Evolutionary conservation across 768 basidiomycete genomes (phyloP), one percentile per base, ranked within the genome.

Genomic region (Polyporus arcularius): DNA sequence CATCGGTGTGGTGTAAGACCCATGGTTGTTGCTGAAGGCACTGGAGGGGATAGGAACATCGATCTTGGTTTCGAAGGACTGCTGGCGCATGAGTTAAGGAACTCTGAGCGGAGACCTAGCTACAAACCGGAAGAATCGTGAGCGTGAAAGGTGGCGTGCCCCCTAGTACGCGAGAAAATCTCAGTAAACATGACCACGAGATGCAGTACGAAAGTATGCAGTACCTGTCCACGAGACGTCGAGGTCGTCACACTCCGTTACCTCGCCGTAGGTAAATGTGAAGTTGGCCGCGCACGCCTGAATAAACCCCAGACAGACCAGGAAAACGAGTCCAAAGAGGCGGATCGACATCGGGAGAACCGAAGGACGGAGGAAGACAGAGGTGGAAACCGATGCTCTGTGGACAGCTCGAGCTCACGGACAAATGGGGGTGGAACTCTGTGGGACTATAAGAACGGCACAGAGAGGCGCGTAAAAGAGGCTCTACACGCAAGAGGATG

Each of bases 141-240:
- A 82, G 70, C 59, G 72, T 53, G 65, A 74, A 89, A 10, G 88
- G 89, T 38, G 83, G 72, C 9, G 71, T 75, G 35, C 88, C 88
- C 63, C 85, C 88, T 89, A 57, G 49, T 26, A 26, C 21, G 39
- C 9, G 43, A 42, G 35, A 35, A 41, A 15, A 18, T 26, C 15
- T 63, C 47, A 63, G 48, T 26, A 32, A 18, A 21, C 5, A 32
- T 51, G 11, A 39, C 16, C 39, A 38, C 18, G 12, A n/a, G 39
- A 45, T 51, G 49, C 51, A 35, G 35, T 11, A 26, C 21, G 21
- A 26, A 35, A 35, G 35, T 1, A 35, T 35, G 35, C 43, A 35
- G 77, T 67, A 87, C 89, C 88, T 57, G 77, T 74, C 88, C 89
- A 90, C 39, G 80, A 76, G 55, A 92, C 66, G 46, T 72, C 68